These are phyloP conservation scores for Rhizopus arrhizus DNA, from an alignment of 371 early-diverging fungal species.

Conservation along the genomic window DNA sequence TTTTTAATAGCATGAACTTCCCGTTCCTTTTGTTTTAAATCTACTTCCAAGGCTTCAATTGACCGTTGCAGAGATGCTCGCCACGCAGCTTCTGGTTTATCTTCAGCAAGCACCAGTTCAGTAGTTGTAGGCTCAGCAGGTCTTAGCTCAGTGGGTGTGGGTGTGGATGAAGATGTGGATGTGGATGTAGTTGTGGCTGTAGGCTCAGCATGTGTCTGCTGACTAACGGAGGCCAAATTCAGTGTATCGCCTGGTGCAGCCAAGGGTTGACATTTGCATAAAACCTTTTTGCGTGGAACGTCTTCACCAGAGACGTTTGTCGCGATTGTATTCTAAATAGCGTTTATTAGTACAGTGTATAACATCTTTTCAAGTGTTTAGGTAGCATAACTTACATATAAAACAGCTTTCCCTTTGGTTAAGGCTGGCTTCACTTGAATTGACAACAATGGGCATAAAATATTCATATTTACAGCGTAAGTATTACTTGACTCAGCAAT, in stretches of 20 bases:
- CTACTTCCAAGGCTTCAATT: constrained; percentile 20
- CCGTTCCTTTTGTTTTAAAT: constrained; percentile 20
- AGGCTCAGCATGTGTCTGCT: constrained; percentile 17
- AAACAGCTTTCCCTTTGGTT: constrained; percentile 15
- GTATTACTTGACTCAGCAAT: constrained; percentile 14
- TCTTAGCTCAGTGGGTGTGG: constrained; percentile 16
- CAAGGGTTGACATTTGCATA: constrained; percentile 23
- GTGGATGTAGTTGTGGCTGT: constrained; percentile 7
- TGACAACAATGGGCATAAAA: constrained; percentile 16
- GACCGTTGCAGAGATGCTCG: constrained; percentile 11
- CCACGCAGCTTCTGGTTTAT: constrained; percentile 19
- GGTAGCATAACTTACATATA: constrained; percentile 12
- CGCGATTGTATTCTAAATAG: constrained; percentile 17
- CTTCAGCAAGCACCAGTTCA: constrained; percentile 11
- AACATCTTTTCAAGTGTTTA: constrained; percentile 22
- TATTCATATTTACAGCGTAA: constrained; percentile 23
- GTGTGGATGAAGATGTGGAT: constrained; percentile 14
- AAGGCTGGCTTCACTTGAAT: constrained; percentile 23
- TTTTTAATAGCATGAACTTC: constrained; percentile 18
- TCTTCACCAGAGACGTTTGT: constrained; percentile 19
- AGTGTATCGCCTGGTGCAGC: constrained; percentile 14
- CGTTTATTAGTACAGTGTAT: constrained; percentile 21
- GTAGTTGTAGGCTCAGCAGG: constrained; percentile 9
- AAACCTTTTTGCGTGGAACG: constrained; percentile 13
- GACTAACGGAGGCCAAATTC: constrained; percentile 14